These are phyloP conservation scores for Rosa rugosa DNA, from an alignment of 306 rosid genomes.

Conservation along the genomic window DNA sequence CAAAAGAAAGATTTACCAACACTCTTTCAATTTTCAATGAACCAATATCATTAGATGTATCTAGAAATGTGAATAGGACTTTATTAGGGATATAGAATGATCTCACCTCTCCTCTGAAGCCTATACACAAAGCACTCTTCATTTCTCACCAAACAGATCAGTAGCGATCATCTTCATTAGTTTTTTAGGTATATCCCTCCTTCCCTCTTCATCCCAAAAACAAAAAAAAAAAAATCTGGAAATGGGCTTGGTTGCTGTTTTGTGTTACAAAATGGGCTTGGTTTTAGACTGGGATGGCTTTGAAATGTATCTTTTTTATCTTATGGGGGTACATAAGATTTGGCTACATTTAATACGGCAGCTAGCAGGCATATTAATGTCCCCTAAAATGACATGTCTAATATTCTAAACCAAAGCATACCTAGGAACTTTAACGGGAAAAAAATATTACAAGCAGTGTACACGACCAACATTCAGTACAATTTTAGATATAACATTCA, in stretches of 20 bases:
- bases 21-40: background rate
- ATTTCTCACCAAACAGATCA: background rate
- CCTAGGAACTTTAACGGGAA: background rate
- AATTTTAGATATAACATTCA: background rate
- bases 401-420: background rate
- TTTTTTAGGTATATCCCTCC: background rate
- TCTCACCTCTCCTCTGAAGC: constrained; percentile 7
- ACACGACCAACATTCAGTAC: background rate
- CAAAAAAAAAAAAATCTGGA: too few species aligned
- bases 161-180: background rate
- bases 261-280: background rate
- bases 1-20: background rate
- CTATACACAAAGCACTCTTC: background rate
- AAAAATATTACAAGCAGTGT: background rate
- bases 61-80: background rate
- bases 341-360: background rate
- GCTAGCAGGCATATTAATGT: background rate
- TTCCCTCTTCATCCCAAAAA: background rate
- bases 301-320: background rate
- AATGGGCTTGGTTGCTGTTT: background rate
- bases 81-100: background rate
- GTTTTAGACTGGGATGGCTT: too few species aligned
- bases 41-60: background rate
- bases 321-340: background rate
- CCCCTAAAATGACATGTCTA: background rate